phyloP scores from a whole-genome alignment of 2,329 filamentous ascomycete species.

The Xylaria sp. region DNA sequence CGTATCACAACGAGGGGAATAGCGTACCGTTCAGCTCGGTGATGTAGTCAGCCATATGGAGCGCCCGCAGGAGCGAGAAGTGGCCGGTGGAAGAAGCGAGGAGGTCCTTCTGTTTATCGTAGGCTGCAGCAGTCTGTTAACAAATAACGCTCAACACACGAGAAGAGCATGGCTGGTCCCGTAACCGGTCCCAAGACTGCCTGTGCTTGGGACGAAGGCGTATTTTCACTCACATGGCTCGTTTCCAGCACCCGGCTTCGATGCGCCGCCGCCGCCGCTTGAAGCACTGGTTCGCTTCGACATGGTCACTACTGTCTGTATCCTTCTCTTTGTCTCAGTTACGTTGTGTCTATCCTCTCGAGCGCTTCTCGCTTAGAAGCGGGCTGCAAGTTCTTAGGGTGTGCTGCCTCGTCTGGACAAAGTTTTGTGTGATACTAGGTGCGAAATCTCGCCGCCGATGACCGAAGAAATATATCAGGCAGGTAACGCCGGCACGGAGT shows the following conservation, averaged over 20 bases:
- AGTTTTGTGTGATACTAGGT: not conserved
- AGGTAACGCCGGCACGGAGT: not conserved
- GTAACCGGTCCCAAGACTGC: not conserved
- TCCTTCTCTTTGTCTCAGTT: not conserved
- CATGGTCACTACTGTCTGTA: constrained; percentile 57
- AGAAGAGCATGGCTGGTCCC: not conserved
- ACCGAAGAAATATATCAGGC: not conserved
- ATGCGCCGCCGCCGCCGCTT: constrained; percentile 60
- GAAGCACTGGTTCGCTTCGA: constrained; percentile 69
- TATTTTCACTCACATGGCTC: constrained; percentile 55
- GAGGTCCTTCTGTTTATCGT: constrained; percentile 81
- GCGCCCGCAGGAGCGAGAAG: constrained; percentile 74
- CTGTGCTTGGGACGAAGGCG: constrained; percentile 12
- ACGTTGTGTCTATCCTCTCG: not conserved
- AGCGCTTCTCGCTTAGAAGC: constrained; percentile 1
- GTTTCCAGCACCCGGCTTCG: constrained; percentile 55
- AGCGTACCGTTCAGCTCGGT: constrained; percentile 79
- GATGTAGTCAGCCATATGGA: constrained; percentile 86
- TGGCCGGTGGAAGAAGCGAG: constrained; percentile 77
- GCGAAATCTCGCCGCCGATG: constrained; percentile 9
- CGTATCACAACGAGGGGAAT: not conserved
- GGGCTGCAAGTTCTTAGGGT: not conserved
- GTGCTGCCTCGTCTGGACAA: not conserved
- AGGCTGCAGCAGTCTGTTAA: constrained; percentile 56
- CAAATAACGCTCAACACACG: not conserved